phyloP scores from a whole-genome alignment of 2,329 filamentous ascomycete species.

The Tetracladium maxilliforme region DNA sequence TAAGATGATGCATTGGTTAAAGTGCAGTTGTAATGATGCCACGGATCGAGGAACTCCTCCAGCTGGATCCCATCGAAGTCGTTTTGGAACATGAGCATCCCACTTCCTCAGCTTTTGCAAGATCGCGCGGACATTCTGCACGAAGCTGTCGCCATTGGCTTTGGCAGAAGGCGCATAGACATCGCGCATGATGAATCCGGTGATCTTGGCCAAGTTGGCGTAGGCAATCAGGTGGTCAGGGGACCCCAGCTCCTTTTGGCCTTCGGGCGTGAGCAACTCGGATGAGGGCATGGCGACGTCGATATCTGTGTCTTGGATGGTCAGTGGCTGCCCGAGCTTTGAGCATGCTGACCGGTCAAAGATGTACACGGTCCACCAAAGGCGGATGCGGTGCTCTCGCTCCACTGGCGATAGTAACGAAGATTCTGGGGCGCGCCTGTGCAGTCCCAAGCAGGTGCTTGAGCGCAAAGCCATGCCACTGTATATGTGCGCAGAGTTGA shows the following conservation, averaged over 20 bases:
- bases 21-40: constrained; percentile 18
- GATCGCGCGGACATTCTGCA: constrained; percentile 22
- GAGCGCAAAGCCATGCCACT: constrained; percentile 20
- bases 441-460: constrained; percentile 24
- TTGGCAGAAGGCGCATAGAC: constrained; percentile 4
- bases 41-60: constrained; percentile 5
- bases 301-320: constrained; percentile 31
- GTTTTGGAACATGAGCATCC: constrained; percentile 19
- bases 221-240: constrained; percentile 19
- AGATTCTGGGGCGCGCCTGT: constrained; percentile 21
- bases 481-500: constrained; percentile 16
- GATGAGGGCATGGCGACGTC: constrained; percentile 20
- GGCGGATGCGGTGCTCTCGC: constrained; percentile 22
- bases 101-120: constrained; percentile 20
- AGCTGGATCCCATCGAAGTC: constrained; percentile 16
- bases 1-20: constrained; percentile 22
- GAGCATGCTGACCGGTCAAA: constrained; percentile 32
- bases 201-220: constrained; percentile 19
- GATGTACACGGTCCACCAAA: constrained; percentile 28
- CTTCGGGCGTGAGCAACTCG: constrained; percentile 12
- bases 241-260: constrained; percentile 20
- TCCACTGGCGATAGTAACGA: constrained; percentile 16
- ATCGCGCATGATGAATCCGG: constrained; percentile 11
- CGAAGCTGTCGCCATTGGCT: constrained; percentile 9
- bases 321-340: constrained; percentile 29